Base-by-base conservation (phyloP, 768 basidiomycete genomes). In the Pisolithus microcarpus region DNA sequence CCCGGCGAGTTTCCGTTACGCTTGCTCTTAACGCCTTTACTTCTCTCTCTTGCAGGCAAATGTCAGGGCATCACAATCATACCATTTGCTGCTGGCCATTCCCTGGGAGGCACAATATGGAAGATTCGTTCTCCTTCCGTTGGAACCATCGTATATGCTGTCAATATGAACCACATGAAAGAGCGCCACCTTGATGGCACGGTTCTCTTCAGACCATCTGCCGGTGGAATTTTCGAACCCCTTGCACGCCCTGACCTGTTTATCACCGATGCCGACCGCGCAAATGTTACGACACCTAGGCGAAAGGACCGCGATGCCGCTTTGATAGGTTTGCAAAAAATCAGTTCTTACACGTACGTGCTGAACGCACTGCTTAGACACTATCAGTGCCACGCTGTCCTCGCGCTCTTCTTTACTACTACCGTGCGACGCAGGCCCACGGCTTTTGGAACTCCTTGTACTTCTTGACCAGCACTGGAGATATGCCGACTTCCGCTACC, bases 391-490 rank as follows among this genome's bases (percentile, higher is more conserved):
- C 5, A 95, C 95, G 0, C 75, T 99, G 15, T 76, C 82, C 10
- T 84, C 86, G 11, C 76, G 81, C 30, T 85, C 83, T 52, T 94
- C 91, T 16, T 73, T 98, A 38, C 79, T 98, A 37, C 70, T 99
- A 30, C 96, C 96, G 6, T 90, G 89, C 59, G 96, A 98, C 63
- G 82, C 92, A 0, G 93, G 93, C 45, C 91, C 93, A 1, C 84
- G 96, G n/a, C 77, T 98, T 2, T 79, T 99, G 38, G 96, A 99
- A 63, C 76, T 98, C n/a, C 80, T 99, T 34, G 88, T 98, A 19
- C 72, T 99, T 6, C 81, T 98, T 28, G 96, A 98, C 63, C 93
- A 97, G 61, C 93, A 98, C 62, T 99, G 96, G 96, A 85, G 85
- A 51, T 98, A 82, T 66, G 87, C 88, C 0, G 80, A 82, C 40